These are phyloP conservation scores for Epichloe festucae DNA, from an alignment of 2,329 filamentous ascomycete genomes.

Conservation along the genomic window DNA sequence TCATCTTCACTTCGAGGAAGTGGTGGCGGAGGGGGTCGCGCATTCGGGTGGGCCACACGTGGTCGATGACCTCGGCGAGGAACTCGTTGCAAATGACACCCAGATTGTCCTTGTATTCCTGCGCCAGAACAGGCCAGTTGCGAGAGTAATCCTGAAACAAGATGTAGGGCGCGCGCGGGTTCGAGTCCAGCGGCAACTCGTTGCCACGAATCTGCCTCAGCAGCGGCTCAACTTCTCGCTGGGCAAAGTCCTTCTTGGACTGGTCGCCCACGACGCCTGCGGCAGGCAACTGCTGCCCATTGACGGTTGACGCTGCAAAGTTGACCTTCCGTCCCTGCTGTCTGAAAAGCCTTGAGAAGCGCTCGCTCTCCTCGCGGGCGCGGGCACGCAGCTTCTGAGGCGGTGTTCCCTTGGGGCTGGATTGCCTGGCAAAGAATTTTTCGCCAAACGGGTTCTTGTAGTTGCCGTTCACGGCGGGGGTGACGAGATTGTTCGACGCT, in stretches of 20 bases:
- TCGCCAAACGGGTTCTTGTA: conserved; percentile 42
- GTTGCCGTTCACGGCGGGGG: conserved; percentile 39
- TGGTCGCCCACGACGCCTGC: conserved; percentile 21
- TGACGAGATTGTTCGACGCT: conserved; percentile 38
- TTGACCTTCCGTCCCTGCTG: conserved; percentile 36
- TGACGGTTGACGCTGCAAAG: conserved; percentile 19
- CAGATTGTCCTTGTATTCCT: conserved; percentile 41
- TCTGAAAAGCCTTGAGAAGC: conserved; percentile 34
- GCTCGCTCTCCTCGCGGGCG: conserved; percentile 37
- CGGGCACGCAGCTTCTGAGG: conserved; percentile 38
- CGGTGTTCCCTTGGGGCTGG: conserved; percentile 35
- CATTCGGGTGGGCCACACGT: conserved; percentile 38
- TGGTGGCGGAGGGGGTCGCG: conserved; percentile 34
- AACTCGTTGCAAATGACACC: conserved; percentile 42
- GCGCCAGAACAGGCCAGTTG: conserved; percentile 37
- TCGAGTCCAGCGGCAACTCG: conserved; percentile 38
- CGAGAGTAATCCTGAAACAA: conserved; percentile 40
- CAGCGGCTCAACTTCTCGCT: conserved; percentile 34
- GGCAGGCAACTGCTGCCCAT: conserved; percentile 13
- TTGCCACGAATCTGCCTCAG: conserved; percentile 38
- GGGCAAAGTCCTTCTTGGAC: conserved; percentile 34
- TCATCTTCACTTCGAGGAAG: conserved; percentile 36
- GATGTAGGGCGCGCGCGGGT: conserved; percentile 40
- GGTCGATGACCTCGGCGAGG: conserved; percentile 35
- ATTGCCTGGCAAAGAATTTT: conserved; percentile 36